Percentiles rank a stretch among this genome's conserved stretches.
Evolutionary conservation across 2,329 filamentous ascomycete genomes (phyloP).

Genomic region (Dothidotthia symphoricarpi): DNA sequence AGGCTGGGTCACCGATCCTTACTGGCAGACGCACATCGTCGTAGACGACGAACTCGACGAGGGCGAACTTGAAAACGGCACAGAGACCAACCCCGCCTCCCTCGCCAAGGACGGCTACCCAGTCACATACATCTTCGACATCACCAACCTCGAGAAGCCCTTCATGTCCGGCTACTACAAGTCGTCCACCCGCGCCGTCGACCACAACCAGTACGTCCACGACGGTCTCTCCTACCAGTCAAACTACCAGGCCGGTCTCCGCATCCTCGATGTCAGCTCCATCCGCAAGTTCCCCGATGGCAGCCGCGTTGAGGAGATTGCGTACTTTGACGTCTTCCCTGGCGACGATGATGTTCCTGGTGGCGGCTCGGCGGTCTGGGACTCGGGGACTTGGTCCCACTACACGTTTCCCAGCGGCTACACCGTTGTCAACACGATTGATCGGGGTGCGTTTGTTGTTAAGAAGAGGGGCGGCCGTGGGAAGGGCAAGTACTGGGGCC

Average conservation of each 20-base stretch:
- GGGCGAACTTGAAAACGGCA: slow-evolving; percentile 28
- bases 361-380: slow-evolving; percentile 41
- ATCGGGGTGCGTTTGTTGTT: slow-evolving; percentile 42
- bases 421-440: slow-evolving; percentile 52
- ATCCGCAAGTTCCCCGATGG: slow-evolving; percentile 42
- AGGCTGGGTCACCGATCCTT: slow-evolving; percentile 52
- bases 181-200: slow-evolving; percentile 38
- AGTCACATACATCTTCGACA: slow-evolving; percentile 41
- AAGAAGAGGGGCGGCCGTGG: slow-evolving; percentile 26
- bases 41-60: slow-evolving; percentile 43
- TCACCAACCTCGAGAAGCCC: slow-evolving; percentile 37
- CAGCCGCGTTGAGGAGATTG: slow-evolving; percentile 43
- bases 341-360: slow-evolving; percentile 39
- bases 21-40: slow-evolving; percentile 38
- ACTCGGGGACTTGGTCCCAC: slow-evolving; percentile 46
- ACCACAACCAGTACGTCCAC: slow-evolving; percentile 50
- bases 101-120: slow-evolving; percentile 37
- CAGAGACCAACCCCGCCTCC: slow-evolving; percentile 19
- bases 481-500: slow-evolving; percentile 25
- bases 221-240: slow-evolving; percentile 44
- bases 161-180: slow-evolving; percentile 47
- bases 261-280: slow-evolving; percentile 43
- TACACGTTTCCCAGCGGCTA: slow-evolving; percentile 44
- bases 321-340: slow-evolving; percentile 46
- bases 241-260: slow-evolving; percentile 48